phyloP scores from a whole-genome alignment of 176 grass and related monocot species.

The Phoenix dactylifera region DNA sequence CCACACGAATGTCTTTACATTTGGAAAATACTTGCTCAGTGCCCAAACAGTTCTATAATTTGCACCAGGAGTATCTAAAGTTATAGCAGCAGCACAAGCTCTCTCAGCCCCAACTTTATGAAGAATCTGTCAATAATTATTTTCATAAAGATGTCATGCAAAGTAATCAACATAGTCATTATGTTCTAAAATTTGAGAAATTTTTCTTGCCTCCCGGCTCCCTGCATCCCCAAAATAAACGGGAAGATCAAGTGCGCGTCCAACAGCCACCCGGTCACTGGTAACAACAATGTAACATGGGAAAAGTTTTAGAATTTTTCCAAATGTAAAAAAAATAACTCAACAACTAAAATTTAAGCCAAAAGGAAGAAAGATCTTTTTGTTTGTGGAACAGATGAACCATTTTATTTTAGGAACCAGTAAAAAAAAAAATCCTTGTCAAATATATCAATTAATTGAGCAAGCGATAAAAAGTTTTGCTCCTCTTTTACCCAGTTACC shows the following conservation, averaged over 20 bases:
- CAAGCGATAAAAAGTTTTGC: too few species aligned
- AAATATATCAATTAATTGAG: too few species aligned
- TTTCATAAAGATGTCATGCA: conserved; percentile 10
- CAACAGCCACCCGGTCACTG: conserved; percentile 89
- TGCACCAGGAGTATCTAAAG: conserved; percentile 96
- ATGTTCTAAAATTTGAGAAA: neutral
- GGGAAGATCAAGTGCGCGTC: conserved; percentile 86
- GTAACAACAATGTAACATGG: conserved; percentile 21
- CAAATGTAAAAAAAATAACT: too few species aligned
- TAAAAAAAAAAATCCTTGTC: too few species aligned
- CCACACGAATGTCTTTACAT: conserved; percentile 95
- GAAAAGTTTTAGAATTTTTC: neutral
- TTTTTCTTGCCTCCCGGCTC: conserved; percentile 70
- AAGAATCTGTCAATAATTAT: conserved; percentile 51
- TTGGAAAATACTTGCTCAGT: conserved; percentile 92
- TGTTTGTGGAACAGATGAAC: too few species aligned
- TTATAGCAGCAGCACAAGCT: conserved; percentile 93
- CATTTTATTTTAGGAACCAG: too few species aligned
- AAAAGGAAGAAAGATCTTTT: too few species aligned
- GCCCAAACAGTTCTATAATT: conserved; percentile 99
- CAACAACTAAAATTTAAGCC: too few species aligned
- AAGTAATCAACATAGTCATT: neutral
- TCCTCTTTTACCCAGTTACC: too few species aligned
- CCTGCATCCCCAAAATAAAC: conserved; percentile 99
- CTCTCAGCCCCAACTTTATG: conserved; percentile 99